Base-by-base conservation (phyloP, 306 rosid species). In the Coriaria nepalensis region DNA sequence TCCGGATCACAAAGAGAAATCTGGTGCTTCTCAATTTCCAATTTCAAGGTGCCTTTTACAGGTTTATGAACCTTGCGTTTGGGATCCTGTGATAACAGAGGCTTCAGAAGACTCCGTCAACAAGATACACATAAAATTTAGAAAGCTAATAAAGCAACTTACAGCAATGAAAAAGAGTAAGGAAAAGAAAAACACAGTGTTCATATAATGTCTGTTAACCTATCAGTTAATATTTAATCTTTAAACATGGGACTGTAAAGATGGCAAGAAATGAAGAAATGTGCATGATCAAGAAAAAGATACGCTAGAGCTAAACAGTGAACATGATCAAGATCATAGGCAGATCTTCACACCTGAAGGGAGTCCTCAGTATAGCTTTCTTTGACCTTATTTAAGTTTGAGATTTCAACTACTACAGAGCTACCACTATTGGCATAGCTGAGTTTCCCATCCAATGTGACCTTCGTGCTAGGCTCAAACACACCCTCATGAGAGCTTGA, bases 351-450 rank as follows among this genome's bases (percentile, higher is more conserved):
- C 50, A 81, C 98, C 93, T 79, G 95, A 71, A 90, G 93, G 59
- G 92, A 80, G 61, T 90, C 98, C 68, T 90, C 98, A 10, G 92
- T 85, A 71, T 90, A 90, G 81, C 94, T 63, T 61, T 90, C 98
- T 68, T 85, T 90, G 53, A 81, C 95, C 73, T 85, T 90, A 71
- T 69, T 81, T 60, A 85, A 69, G 65, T 75, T 90, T 55, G 98
- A 85, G 71, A 90, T 78, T 73, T 85, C 94, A 10, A 85, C 98
- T 10, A 81, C 61, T 37, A 84, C 90, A 59, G 98, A 90, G 69
- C 80, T 85, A 60, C 94, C 95, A 73, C 65, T 77, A 20, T 20
- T 20, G 37, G 95, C 73, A 70, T 79, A 85, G 61, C 73, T 84
- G 65, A 79, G 71, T 66, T 82, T 90, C 53, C 98, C 95, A 67